Base-by-base conservation (phyloP, 148 eudicot genomes). In the Nyssa sinensis region DNA sequence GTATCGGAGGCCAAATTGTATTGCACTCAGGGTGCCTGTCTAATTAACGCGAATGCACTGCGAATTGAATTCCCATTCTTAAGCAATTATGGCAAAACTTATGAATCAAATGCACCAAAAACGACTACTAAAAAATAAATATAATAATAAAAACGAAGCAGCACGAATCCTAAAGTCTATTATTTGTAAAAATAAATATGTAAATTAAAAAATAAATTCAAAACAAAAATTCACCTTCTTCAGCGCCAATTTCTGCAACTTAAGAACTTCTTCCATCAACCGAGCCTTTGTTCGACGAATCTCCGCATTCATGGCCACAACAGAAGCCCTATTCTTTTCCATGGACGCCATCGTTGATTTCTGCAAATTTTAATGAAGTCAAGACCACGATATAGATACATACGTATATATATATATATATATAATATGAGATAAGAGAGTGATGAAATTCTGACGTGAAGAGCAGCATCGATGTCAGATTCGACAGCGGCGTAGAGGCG, bases 301-400 rank as follows among this genome's bases (percentile, higher is more conserved):
- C 89, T 94, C 98, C 10, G 97, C 98, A 75, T 94, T 92, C 83
- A 92, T 85, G 34, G 97, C 96, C 37, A 88, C 98, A 35, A 75
- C 86, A 0, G 88, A 60, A 0, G 96, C 98, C 77, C 97, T 79
- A 58, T 75, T 94, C 41, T 86, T 81, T 92, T 90, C 98, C 70
- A 37, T 87, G 1, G 87, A 44, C 55, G 89, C 92, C 14, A 70
- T 64, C 74, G 90, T 93, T 27, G 96, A 90, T 92, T 94, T 94
- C 98, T 92, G 55, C 66, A 74, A 33, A 33, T 47, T n/a, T 31
- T 31, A 64, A 5, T 17, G 10, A 75, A 60, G 33, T 4, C 19
- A 23, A n/a, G 23, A 32, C 30, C 11, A 47, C 32, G 37, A 49
- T 34, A 59, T 0, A 59, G 19, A 39, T 31, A 25, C 29, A 1